These are phyloP conservation scores for Aristolochia fimbriata DNA, from an alignment of 164 flowering plant genomes.

Conservation along the genomic window DNA sequence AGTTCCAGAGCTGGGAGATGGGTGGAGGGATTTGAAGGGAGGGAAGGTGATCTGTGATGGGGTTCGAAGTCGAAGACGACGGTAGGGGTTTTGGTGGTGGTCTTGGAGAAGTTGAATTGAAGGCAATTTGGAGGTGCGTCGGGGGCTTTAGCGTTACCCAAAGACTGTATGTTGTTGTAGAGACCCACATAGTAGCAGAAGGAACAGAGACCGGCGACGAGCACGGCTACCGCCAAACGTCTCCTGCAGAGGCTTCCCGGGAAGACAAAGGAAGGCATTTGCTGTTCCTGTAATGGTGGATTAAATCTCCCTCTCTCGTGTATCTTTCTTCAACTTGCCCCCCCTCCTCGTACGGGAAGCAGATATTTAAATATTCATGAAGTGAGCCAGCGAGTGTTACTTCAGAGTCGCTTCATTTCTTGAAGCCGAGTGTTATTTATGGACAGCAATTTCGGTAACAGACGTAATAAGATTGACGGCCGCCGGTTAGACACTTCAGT, in stretches of 20 bases:
- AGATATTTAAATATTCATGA: no score
- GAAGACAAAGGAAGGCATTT: no score
- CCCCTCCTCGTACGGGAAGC: no score
- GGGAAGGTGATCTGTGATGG: slow-evolving; percentile 1
- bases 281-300: no score
- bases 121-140: not conserved
- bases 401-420: no score
- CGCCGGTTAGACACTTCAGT: no score
- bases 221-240: not conserved
- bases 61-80: not conserved
- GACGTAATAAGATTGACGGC: no score
- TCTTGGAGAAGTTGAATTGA: not conserved
- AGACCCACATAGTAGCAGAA: not conserved
- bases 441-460: no score
- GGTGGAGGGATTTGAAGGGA: slow-evolving; percentile 1
- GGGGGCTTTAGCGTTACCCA: not conserved
- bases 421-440: no score
- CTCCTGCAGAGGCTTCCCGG: not conserved
- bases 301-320: no score
- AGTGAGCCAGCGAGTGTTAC: no score
- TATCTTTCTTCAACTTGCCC: no score
- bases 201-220: not conserved
- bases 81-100: not conserved
- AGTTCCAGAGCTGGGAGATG: not conserved
- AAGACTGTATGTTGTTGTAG: not conserved